These are phyloP conservation scores for Aspergillus affinis DNA, from an alignment of 495 filamentous ascomycete genomes.

Conservation along the genomic window DNA sequence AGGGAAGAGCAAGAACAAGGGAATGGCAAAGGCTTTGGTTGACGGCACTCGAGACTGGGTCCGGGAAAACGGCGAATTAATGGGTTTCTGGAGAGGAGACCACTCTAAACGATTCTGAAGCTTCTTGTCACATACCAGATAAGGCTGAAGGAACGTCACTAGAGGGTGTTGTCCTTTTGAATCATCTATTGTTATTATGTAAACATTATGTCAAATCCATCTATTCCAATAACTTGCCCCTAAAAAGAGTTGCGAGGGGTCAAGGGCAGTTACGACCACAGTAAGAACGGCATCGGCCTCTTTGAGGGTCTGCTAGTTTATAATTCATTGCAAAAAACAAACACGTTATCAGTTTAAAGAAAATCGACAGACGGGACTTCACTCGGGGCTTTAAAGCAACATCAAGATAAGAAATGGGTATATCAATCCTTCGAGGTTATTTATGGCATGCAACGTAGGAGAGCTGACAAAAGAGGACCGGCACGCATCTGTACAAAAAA, in stretches of 20 bases:
- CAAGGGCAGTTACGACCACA: background rate
- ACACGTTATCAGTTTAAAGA: background rate
- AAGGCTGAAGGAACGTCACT: background rate
- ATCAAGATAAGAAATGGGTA: background rate
- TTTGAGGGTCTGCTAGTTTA: no score
- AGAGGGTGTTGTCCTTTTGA: background rate
- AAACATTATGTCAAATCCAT: background rate
- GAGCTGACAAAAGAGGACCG: no score
- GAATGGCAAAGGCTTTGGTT: slow-evolving; percentile 88
- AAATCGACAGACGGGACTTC: background rate
- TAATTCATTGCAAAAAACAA: no score
- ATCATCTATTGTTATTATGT: background rate
- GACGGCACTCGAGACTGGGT: slow-evolving; percentile 73
- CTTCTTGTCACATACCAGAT: background rate
- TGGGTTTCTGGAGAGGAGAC: slow-evolving; percentile 68
- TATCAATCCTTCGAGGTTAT: background rate
- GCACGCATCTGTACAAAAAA: background rate
- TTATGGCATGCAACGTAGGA: background rate
- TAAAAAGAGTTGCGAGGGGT: background rate
- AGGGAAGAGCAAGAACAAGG: slow-evolving; percentile 63
- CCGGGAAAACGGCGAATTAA: slow-evolving; percentile 66
- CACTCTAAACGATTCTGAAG: slow-evolving; percentile 41
- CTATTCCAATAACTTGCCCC: background rate
- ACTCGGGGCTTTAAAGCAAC: no score
- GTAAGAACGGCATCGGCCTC: no score